Evolutionary conservation across 225 moss, liverwort and hornwort genomes (phyloP), one percentile per base, ranked within the genome.

Genomic region (Antitrichia curtipendula): DNA sequence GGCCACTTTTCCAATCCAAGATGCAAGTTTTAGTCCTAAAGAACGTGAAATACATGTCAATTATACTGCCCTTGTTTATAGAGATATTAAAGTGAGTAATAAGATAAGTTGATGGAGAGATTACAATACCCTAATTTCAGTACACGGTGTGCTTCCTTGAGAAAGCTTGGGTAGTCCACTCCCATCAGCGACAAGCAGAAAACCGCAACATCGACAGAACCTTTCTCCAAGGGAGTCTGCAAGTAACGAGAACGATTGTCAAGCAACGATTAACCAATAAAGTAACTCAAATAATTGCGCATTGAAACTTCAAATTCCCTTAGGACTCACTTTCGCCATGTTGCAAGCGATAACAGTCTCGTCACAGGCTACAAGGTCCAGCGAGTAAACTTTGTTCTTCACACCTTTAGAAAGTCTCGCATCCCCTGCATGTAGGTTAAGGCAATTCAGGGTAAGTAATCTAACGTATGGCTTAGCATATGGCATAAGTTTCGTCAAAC

Each of bases 151-250:
- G 97, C 97, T 90, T 97, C 98, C 78, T 94, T 85, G 52, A 97
- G 86, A 89, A 96, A 99, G 86, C 91, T 94, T 75, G 98, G 94
- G 88, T 99, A 97, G 86, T 99, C 98, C 57, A 95, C 94, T 92
- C 97, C 96, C 97, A 97, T 99, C 81, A 99, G 87, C 31, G 96
- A 99, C 71, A 97, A 96, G 92, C 97, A 97, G 87, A 96, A 97
- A 80, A 98, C 95, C 83, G 96, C 98, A 86, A 99, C 94, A 94
- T 99, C 97, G 21, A 96, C 86, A 45, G 97, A 95, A 56, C 71
- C 78, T 31, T 89, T 87, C 87, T 94, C 94, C 89, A 98, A 91
- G n/a, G 97, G 95, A 84, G 95, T 95, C 93, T 94, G 95, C 88
- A 91, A 78, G 80, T 58, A 52, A 87, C 36, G 62, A 65, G 77